A percentile compares a stretch with the other conserved stretches of the same genome.
These are phyloP conservation scores for Apiospora aurea DNA, from an alignment of 2,329 filamentous ascomycete species.

Conservation along the genomic window DNA sequence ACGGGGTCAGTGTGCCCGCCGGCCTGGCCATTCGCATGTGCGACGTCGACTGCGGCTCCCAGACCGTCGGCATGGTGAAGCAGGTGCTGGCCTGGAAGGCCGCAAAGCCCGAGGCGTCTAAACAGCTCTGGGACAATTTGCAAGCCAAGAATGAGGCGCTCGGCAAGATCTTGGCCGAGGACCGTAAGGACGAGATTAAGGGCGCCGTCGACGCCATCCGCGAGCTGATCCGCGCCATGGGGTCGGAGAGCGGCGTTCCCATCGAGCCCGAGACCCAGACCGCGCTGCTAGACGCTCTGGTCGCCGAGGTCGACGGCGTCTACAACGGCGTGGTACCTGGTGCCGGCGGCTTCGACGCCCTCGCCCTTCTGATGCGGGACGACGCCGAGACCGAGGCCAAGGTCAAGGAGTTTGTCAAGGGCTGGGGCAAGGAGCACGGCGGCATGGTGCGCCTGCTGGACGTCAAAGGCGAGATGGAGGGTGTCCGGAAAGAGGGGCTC, in stretches of 20 bases:
- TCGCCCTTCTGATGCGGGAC: conserved; percentile 81
- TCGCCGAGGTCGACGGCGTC: conserved; percentile 74
- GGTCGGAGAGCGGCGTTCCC: conserved; percentile 74
- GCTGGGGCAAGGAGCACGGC: conserved; percentile 68
- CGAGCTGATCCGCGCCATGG: conserved; percentile 78
- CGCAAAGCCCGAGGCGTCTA: conserved; percentile 67
- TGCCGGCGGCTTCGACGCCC: conserved; percentile 91
- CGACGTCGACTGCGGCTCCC: conserved; percentile 91
- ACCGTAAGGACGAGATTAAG: conserved; percentile 50
- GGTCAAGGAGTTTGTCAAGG: conserved; percentile 67
- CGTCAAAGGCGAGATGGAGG: conserved; percentile 46
- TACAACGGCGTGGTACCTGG: conserved; percentile 92
- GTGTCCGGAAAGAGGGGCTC: conserved; percentile 39
- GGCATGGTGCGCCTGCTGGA: conserved; percentile 71
- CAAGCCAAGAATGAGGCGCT: conserved; percentile 78
- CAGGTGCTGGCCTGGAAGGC: conserved; percentile 84
- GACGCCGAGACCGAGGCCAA: conserved; percentile 66
- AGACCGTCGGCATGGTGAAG: conserved; percentile 96
- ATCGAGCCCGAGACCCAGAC: conserved; percentile 92
- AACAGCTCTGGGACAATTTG: conserved; percentile 75
- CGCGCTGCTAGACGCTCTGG: conserved; percentile 78
- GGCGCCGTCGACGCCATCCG: conserved; percentile 59
- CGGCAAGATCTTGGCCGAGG: conserved; percentile 66
- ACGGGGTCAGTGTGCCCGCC: conserved; percentile 72
- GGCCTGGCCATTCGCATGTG: conserved; percentile 88